Conservation (phyloP, 2,329 filamentous ascomycete species). For the Alternaria brassicae region DNA sequence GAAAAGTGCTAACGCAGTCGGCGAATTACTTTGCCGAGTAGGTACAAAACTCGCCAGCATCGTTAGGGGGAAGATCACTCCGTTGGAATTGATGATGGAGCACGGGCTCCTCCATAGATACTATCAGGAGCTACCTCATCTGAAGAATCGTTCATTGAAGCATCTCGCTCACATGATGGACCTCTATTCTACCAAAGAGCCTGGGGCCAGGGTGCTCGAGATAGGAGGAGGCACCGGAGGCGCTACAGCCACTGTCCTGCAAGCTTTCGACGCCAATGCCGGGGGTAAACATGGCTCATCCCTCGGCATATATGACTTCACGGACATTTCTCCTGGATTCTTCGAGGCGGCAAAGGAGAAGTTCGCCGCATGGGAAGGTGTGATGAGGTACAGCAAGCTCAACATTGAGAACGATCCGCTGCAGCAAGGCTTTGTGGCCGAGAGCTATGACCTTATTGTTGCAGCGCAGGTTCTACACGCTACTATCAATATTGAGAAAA, state of each 20-base stretch:
- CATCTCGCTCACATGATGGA: no score
- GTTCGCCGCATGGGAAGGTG: slow-evolving; percentile 4
- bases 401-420: slow-evolving; percentile 10
- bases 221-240: slow-evolving; percentile 14
- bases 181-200: no score
- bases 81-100: no score
- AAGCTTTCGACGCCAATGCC: slow-evolving; percentile 10
- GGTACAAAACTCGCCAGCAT: no score
- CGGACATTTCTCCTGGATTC: slow-evolving; percentile 13
- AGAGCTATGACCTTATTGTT: slow-evolving; percentile 9
- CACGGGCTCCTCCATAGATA: no score
- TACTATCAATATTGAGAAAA: slow-evolving; percentile 11
- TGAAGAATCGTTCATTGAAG: no score
- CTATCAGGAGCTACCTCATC: no score
- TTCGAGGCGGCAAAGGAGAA: slow-evolving; percentile 8
- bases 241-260: slow-evolving; percentile 10
- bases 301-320: slow-evolving; percentile 13
- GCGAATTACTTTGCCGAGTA: no score
- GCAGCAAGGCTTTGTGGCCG: slow-evolving; percentile 8
- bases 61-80: no score
- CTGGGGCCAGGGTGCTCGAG: slow-evolving; percentile 9
- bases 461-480: slow-evolving; percentile 12
- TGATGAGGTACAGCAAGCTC: slow-evolving; percentile 11
- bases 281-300: slow-evolving; percentile 10
- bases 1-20: no score